Conservation (phyloP, 176 grass and related monocot genomes). For the Dendrocalamus sinicus region DNA sequence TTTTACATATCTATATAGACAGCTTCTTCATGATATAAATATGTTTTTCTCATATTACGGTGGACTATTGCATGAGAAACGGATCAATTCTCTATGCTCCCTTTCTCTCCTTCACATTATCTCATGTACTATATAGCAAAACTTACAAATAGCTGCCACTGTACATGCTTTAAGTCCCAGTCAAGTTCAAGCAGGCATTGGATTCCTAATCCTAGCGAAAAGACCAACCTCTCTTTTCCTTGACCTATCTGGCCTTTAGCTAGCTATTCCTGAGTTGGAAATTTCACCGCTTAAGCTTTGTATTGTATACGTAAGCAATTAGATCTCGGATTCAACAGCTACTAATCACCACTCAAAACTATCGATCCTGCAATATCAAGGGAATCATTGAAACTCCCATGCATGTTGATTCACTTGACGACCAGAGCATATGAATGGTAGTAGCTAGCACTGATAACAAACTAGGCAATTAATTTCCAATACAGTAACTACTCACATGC, state of each 20-base stretch:
- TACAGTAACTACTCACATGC: neutral
- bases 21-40: too few relatives aligned
- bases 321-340: neutral
- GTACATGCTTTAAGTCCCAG: neutral
- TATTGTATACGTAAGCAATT: neutral
- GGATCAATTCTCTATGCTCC: too few relatives aligned
- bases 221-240: neutral
- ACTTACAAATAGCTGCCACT: too few relatives aligned
- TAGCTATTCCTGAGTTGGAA: neutral
- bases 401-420: neutral
- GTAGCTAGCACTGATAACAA: neutral
- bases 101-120: too few relatives aligned
- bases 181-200: neutral
- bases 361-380: neutral
- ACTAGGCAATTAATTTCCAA: neutral
- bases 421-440: neutral
- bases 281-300: neutral
- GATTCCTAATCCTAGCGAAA: neutral
- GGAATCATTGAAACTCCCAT: neutral
- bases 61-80: too few relatives aligned
- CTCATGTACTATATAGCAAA: too few relatives aligned
- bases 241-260: neutral
- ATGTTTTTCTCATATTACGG: too few relatives aligned
- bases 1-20: too few relatives aligned
- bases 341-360: neutral